Evolutionary conservation across 257 asterid species (phyloP), one percentile per base, ranked within the genome.

Genomic region (Solanum rostratum): DNA sequence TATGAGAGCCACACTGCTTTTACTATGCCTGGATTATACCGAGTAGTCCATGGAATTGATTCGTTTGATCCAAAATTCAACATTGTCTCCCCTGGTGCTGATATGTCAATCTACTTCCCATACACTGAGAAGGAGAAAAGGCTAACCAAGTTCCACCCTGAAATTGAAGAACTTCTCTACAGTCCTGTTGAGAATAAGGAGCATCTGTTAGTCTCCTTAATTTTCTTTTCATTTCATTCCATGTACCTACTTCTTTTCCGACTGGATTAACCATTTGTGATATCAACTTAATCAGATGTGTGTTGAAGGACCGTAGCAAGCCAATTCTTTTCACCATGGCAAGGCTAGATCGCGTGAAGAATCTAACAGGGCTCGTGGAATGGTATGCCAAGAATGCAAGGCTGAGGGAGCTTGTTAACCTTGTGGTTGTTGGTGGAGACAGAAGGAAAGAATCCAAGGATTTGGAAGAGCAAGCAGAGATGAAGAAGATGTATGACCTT

Each of bases 61-160:
- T 43, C 79, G 15, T 85, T 84, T 18, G 83, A 84, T 60, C 83
- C 86, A 18, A 84, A 84, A 39, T 84, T 84, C 74, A 84, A 84
- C 63, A 84, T 84, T 43, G 86, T 84, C 15, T 74, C 86, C 15
- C 86, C 86, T n/a, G 86, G 86, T 16, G 86, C 86, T 24, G 86
- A 84, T 84, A 84, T 73, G 83, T 73, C 86, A 39, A 71, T 84
- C 73, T 84, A 84, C 74, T 84, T 54, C 86, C 76, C 86, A 41
- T 73, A 70, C 86, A 84, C 86, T 5, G 86, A 84, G 57, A 84
- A 73, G 74, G 86, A 73, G 46, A 84, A 60, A 68, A 84, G 87
- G 68, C 87, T 78, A 14, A 84, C 80, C 45, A 57, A 60, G 3
- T 79, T 84, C 84, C 87, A 84, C 59, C 80, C 80, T 8, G 65